Evolutionary conservation across 129 eudicot genomes (phyloP).

Genomic region (Logfia minima): DNA sequence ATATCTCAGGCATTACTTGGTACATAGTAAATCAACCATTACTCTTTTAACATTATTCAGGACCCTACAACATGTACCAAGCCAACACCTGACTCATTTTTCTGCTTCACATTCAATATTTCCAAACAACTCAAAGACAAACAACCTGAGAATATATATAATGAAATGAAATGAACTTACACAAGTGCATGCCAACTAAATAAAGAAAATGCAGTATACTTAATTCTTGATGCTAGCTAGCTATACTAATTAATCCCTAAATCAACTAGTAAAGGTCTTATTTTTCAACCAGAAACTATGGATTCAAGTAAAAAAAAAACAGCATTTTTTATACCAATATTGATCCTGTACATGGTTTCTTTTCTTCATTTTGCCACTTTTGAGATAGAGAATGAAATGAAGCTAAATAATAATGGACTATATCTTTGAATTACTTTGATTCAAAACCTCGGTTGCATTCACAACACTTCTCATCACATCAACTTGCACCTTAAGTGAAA

Average conservation of each 20-base stretch:
- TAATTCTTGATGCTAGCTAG: constrained; percentile 18
- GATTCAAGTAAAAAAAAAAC: background rate
- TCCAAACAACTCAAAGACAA: constrained; percentile 37
- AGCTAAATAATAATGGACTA: constrained; percentile 16
- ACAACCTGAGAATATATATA: constrained; percentile 30
- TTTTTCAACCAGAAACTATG: constrained; percentile 9
- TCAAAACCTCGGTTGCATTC: constrained; percentile 47
- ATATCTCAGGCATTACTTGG: constrained; percentile 18
- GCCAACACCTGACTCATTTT: constrained; percentile 31
- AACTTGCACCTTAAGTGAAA: constrained; percentile 67
- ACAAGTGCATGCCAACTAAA: constrained; percentile 19
- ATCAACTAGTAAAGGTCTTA: background rate
- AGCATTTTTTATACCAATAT: constrained; percentile 11
- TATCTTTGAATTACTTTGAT: constrained; percentile 23
- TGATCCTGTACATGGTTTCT: constrained; percentile 31
- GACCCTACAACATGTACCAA: constrained; percentile 31
- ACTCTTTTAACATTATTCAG: constrained; percentile 22
- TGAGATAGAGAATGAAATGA: background rate
- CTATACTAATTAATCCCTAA: background rate
- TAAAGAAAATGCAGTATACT: constrained; percentile 23
- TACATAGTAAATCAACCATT: constrained; percentile 19
- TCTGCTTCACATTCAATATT: constrained; percentile 34
- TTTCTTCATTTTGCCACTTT: constrained; percentile 14
- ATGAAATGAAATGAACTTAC: constrained; percentile 25
- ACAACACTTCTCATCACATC: constrained; percentile 71